phyloP scores from a whole-genome alignment of 1,139 yeast species.

The Kodamaea ohmeri region DNA sequence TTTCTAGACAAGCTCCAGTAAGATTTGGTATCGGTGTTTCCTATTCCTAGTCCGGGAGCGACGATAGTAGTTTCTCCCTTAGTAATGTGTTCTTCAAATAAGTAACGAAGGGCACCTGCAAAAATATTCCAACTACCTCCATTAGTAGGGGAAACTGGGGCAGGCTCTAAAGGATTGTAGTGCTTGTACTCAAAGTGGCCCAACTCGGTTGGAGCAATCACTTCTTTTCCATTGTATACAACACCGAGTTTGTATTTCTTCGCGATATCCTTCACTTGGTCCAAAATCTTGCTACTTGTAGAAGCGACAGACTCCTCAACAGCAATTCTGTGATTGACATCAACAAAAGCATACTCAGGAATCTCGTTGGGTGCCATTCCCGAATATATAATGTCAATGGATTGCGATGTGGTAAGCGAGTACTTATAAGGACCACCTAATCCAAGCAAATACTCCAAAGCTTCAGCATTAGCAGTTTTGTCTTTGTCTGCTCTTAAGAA shows the following conservation, averaged over 20 bases:
- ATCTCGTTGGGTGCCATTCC: conserved; percentile 72
- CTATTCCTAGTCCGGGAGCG: conserved; percentile 36
- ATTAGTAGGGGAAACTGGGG: conserved; percentile 54
- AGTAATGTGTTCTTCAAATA: conserved; percentile 48
- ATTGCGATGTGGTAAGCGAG: conserved; percentile 61
- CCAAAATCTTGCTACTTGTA: conserved; percentile 38
- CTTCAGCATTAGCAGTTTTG: conserved; percentile 37
- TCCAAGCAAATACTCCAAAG: conserved; percentile 32
- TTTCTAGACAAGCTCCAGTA: conserved; percentile 42
- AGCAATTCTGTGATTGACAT: conserved; percentile 59
- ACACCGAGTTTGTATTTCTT: conserved; percentile 46
- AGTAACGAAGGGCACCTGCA: conserved; percentile 55
- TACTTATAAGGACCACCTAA: conserved; percentile 27
- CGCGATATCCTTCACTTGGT: conserved; percentile 42
- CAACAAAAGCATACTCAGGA: conserved; percentile 61
- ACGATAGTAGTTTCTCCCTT: conserved; percentile 24
- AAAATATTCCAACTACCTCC: conserved; percentile 52
- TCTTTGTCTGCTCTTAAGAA: conserved; percentile 45
- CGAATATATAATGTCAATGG: conserved; percentile 65
- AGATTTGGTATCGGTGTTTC: conserved; percentile 42
- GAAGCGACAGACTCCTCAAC: conserved; percentile 46
- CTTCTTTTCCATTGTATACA: conserved; percentile 30
- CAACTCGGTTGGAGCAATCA: conserved; percentile 28
- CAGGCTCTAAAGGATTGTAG: conserved; percentile 46
- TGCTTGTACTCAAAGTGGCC: conserved; percentile 49